A percentile compares a stretch with the other conserved stretches of the same genome.
phyloP scores from a whole-genome alignment of 495 filamentous ascomycete species.

The Podospora comata region DNA sequence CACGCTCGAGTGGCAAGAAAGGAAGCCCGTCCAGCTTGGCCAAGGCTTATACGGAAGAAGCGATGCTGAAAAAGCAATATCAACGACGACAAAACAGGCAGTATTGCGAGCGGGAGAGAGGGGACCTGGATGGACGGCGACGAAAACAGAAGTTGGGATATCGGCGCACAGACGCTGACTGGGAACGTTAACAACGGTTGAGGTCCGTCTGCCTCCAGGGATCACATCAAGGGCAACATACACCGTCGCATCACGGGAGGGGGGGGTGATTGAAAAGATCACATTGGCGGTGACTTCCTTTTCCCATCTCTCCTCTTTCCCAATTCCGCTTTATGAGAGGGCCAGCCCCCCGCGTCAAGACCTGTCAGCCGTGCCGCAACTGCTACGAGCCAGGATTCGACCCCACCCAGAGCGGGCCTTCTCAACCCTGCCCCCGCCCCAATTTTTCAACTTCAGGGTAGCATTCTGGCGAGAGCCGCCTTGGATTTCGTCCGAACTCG shows the following conservation, averaged over 20 bases:
- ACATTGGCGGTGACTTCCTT: slow-evolving; percentile 2
- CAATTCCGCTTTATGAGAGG: background rate
- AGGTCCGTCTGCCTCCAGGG: background rate
- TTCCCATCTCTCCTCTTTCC: background rate
- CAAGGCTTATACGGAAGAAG: background rate
- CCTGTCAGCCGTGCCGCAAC: background rate
- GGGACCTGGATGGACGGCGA: background rate
- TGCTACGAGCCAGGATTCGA: background rate
- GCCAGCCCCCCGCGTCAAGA: background rate
- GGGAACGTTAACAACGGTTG: background rate
- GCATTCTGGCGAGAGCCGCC: background rate
- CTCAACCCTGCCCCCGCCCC: background rate
- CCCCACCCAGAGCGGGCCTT: background rate
- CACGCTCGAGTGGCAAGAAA: background rate
- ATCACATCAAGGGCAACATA: background rate
- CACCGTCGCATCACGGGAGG: slow-evolving; percentile 2
- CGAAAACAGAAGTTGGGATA: slow-evolving; percentile 3
- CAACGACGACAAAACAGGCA: background rate
- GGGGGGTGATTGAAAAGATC: background rate
- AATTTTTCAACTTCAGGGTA: background rate
- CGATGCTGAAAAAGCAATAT: background rate
- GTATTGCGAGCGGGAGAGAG: background rate
- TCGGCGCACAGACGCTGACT: background rate
- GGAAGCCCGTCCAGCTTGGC: background rate
- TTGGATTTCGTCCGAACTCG: background rate